Evolutionary conservation across 495 filamentous ascomycete genomes (phyloP), one percentile per base, ranked within the genome.

Genomic region (Penicillium macrosclerotiorum): DNA sequence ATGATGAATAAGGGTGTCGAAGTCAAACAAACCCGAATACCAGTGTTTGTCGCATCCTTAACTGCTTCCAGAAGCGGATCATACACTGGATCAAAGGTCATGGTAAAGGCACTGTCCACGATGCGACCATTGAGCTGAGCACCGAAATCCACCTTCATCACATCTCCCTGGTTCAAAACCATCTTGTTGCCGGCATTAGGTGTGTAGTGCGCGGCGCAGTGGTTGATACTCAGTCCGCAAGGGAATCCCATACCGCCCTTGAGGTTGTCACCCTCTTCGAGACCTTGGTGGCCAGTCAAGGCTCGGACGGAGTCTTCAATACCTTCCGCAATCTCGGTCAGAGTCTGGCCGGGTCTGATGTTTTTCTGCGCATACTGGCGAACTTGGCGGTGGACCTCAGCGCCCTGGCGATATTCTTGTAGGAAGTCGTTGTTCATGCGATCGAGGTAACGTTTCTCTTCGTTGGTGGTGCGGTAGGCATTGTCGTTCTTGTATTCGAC

Each of bases 391-490:
- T 85, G 81, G 14, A 86, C 79, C 67, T 96, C 90, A 24, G 90
- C 86, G 43, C 81, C 90, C 41, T 95, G 81, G 52, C 90, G 86
- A 60, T 94, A 95, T 57, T 96, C 90, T 26, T 75, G 79, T 41
- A 95, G 65, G 70, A 91, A 95, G 42, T 92, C 87, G 59, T 79
- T 85, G 68, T 91, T 83, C 70, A 90, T 78, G 56, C 85, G 84
- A 60, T 90, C 85, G 24, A 93, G 72, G 55, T 93, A 87, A 42
- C 89, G 81, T 70, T 91, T 88, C 73, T 95, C 90, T 68, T 93
- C 89, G 61, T 76, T 81, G 20, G 90, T 95, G 19, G 85, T 93
- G 41, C 90, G 87, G 60, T 84, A 86, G 33, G 77, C 63, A 62
- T 93, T 94, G 47, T 92, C 88, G 56, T 89, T 76, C 49, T 73